Evolutionary conservation across 139 green algal genomes (phyloP), one percentile per base, ranked within the genome.

Genomic region (Haematococcus lacustris): DNA sequence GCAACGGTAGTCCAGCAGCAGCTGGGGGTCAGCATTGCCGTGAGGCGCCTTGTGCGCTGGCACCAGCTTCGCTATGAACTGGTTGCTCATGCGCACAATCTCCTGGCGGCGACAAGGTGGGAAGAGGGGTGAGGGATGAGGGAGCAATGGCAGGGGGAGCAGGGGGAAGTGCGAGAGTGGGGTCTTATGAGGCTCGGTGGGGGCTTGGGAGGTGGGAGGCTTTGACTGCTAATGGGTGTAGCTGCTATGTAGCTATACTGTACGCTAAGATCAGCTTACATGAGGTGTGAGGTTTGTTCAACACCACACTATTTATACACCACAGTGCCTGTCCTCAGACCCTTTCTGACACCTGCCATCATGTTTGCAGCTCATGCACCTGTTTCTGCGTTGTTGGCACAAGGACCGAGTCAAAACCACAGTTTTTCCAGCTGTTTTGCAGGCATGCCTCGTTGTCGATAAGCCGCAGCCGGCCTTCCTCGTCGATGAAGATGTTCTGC

Each of bases 361-460:
- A 21, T 57, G 47, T 57, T n/a, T 21, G 13, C 47, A 57, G 25
- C 57, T 33, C 33, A 70, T 38, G 7, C 37, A 71, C 66, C 66
- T 72, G 47, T 40, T 75, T 78, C 53, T 83, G 79, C 3, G 75
- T 81, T 30, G 72, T 79, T 28, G 79, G 79, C 28, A 85, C 51
- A 38, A 85, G n/a, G 13, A 85, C 63, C 0, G 71, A 80, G 40
- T 85, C 72, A 35, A 81, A 79, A n/a, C 57, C 79, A 68, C 79
- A 85, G 68, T 79, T 71, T 30, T 47, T 59, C 79, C 79, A 85
- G 40, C 60, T 79, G 72, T 79, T 75, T 47, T 77, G 71, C 40
- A 79, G 66, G 28, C 59, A 77, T 1, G 74, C 63, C 68, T 89
- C 83, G 71, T 86, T 86, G 76, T 89, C 83, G 17, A 89, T 86